A percentile compares a stretch with the other conserved stretches of the same genome.
These are phyloP conservation scores for Aspergillaceae sp. DNA, from an alignment of 2,329 filamentous ascomycete genomes.

Conservation along the genomic window DNA sequence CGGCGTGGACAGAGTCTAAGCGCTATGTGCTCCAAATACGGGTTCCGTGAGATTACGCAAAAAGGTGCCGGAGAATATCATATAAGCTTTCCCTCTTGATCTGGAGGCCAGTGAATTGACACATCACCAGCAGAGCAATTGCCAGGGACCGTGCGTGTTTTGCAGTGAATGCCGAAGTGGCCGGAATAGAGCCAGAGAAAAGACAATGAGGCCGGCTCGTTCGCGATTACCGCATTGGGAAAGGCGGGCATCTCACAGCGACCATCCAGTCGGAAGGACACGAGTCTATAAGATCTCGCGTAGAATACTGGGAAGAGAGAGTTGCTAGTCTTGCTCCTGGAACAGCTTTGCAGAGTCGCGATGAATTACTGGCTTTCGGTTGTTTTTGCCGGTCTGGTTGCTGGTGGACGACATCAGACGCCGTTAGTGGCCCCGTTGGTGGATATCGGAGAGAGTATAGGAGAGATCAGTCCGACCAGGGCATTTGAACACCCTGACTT, in stretches of 20 bases:
- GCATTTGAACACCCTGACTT: constrained; percentile 7
- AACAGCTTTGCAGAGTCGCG: neutral
- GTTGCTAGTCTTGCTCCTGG: too few relatives aligned
- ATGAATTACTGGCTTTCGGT: neutral
- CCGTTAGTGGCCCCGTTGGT: neutral
- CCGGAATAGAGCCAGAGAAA: too few relatives aligned
- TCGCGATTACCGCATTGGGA: neutral
- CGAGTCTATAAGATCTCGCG: too few relatives aligned
- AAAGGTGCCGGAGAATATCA: neutral
- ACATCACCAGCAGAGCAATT: neutral
- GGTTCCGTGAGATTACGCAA: neutral
- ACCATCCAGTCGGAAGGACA: too few relatives aligned
- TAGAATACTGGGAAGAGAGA: too few relatives aligned
- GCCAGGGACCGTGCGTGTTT: neutral
- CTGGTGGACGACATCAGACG: neutral
- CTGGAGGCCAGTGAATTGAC: too few relatives aligned
- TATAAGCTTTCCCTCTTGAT: neutral
- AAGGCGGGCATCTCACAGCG: neutral
- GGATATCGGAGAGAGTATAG: too few relatives aligned
- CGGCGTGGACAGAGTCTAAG: neutral
- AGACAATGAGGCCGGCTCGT: neutral
- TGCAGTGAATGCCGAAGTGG: too few relatives aligned
- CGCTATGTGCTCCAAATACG: neutral
- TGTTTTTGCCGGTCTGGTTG: neutral
- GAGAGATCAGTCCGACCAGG: neutral